Base-by-base conservation (phyloP, 768 basidiomycete species). In the Tylopilus plumbeoviolaceoides region DNA sequence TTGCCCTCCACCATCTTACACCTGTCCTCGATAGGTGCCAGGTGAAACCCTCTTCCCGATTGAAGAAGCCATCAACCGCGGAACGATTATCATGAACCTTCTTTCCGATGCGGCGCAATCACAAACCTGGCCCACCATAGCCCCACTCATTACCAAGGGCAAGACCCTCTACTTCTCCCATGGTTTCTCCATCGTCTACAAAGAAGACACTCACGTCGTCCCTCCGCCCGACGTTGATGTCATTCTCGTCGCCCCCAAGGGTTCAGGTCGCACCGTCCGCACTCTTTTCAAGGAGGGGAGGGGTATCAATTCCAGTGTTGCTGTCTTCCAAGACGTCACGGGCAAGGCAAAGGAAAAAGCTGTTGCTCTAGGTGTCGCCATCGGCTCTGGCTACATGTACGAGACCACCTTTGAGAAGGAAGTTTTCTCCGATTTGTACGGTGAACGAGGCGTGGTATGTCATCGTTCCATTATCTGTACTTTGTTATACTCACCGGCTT, bases 131-230 rank as follows among this genome's bases (percentile, higher is more conserved):
- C 78, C 87, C 36, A 75, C 80, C 48, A 61, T 99, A 63, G 87
- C 84, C 41, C 95, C 97, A 50, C 84, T 98, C 66, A 95, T 98
- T 78, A 98, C 94, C 73, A 92, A 95, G 83, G 97, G 91, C 77
- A 98, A 99, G 82, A 99, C 97, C n/a, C 88, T 99, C 58, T 99
- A 99, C 86, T 99, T 99, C 80, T 93, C 95, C 7, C 97, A 99
- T 72, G 97, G 97, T 66, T 99, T 99, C 87, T 98, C 95, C 59
- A 83, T 98, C 59, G 93, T 99, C 50, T 99, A 87, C 85, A 92
- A 95, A 80, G 84, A 99, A 7, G 92, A 97, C 73, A 99, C 97
- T 60, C 80, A 95, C 51, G 93, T 99, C 61, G 64, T 95, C 51
- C 90, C 93, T 57, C 97, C 97, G 43, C 65, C 78, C 18, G 93